Evolutionary conservation across 352 stramenopile species (phyloP), one percentile per base, ranked within the genome.

Genomic region (Plasmopara halstedii): DNA sequence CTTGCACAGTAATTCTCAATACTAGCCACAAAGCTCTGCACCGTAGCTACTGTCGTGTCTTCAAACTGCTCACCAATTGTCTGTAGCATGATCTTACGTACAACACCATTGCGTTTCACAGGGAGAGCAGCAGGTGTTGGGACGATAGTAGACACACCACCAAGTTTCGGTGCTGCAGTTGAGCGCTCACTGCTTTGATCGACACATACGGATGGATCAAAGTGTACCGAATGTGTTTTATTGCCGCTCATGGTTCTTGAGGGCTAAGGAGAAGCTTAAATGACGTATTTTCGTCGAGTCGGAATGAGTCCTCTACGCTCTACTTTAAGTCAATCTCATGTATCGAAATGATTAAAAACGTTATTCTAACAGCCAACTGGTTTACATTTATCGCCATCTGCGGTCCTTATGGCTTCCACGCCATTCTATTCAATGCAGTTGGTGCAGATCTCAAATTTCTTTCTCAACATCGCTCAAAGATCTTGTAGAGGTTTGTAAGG

Each of bases 401-500:
- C 25, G 25, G 6, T 6, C 6, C 25, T 29, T 5, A 29, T 11
- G 7, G 25, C 25, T 29, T 10, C 7, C 25, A 35, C 15, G 31
- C 8, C 31, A 17, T 7, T 35, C 13, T 32, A n/a, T n/a, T n/a
- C n/a, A n/a, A n/a, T n/a, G n/a, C n/a, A n/a, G n/a, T n/a, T n/a
- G n/a, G n/a, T 29, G 41, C 25, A 10, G 7, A 29, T 29, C 3
- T 29, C 25, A 29, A 4, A 29, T 14, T 1, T 1, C 13, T 37
- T 19, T 15, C 10, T 82, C 64, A 97, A 58, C 96, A 99, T 10
- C 96, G 73, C 70, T 99, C 96, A 74, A 99, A 99, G 38, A 99
- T 96, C 59, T 96, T 95, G 67, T 99, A 99, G 31, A 99, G 78
- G 37, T 95, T 96, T 48, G 93, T 97, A 23, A 98, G 76, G 57